Evolutionary conservation across 495 filamentous ascomycete genomes (phyloP), one percentile per base, ranked within the genome.

Genomic region (Amorphotheca resinae): DNA sequence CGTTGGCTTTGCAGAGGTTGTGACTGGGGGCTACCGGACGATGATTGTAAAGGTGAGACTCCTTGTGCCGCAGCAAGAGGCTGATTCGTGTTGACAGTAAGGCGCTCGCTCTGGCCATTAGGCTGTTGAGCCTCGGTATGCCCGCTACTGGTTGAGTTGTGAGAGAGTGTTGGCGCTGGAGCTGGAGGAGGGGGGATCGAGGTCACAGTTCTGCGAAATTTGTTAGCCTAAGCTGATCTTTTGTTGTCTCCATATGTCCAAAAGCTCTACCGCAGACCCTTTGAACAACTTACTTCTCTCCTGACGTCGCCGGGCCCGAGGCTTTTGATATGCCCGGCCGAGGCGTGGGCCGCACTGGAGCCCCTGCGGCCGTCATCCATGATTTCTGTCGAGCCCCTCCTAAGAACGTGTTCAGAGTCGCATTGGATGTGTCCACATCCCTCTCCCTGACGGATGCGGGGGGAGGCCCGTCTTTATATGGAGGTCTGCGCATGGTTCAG

Each of bases 381-480:
- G 74, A 64, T 51, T 69, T 79, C 55, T 75, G 75, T 45, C 65
- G 64, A 14, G 42, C 42, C 33, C 74, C 69, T 31, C 80, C 77
- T 41, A 84, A 64, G 60, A 85, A 82, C 26, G 70, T 57, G 48
- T 67, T 76, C 39, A 76, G 64, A 11, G 84, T 87, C 35, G 76
- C 75, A 60, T 88, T 91, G 12, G 79, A 78, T 2, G 67, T 65
- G 25, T 70, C 72, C 42, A 83, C 64, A 46, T 76, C 71, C 9
- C 48, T 53, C 31, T 53, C 54, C 0, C 50, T 50, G 18, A 49
- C 21, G 9, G 16, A 35, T 9, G n/a, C n/a, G n/a, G n/a, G n/a
- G n/a, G 34, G 33, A 20, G 44, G 39, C 12, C 36, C 41, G 16
- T 41, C 42, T 22, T 51, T 54, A 47, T 57, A 51, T 38, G 54